Evolutionary conservation across 176 grass and related monocot genomes (phyloP).

Genomic region (Bolboschoenus planiculmis): DNA sequence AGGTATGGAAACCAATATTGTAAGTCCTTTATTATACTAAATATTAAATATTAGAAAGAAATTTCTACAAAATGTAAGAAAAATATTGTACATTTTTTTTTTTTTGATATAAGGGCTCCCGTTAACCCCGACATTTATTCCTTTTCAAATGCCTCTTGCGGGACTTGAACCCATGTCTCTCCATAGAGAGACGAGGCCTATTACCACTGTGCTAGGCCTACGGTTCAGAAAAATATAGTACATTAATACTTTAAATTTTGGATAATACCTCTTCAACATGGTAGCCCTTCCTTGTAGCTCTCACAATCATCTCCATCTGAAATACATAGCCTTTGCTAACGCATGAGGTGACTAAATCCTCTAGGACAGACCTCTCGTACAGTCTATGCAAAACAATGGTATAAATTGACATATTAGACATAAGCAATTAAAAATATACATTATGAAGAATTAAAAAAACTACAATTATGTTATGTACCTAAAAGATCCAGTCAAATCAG

Average conservation of each 20-base stretch:
- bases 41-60: background rate
- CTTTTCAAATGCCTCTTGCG: no score
- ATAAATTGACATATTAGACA: background rate
- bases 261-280: slow-evolving; percentile 66
- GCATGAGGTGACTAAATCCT: slow-evolving; percentile 90
- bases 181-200: no score
- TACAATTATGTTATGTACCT: slow-evolving; percentile 34
- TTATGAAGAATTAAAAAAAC: slow-evolving; percentile 15
- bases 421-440: background rate
- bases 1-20: background rate
- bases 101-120: no score
- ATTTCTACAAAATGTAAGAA: background rate
- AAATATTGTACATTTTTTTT: no score
- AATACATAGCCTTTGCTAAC: slow-evolving; percentile 98
- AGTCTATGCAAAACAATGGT: slow-evolving; percentile 37
- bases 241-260: background rate
- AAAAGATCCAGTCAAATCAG: slow-evolving; percentile 91
- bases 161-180: no score
- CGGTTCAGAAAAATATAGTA: no score
- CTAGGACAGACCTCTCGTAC: slow-evolving; percentile 71
- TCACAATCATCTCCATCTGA: slow-evolving; percentile 99
- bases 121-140: no score
- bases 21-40: background rate
- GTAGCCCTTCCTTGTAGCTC: slow-evolving; percentile 87
- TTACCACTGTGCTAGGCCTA: no score